These are phyloP conservation scores for Mimosa bimucronata DNA, from an alignment of 306 rosid genomes.

Conservation along the genomic window DNA sequence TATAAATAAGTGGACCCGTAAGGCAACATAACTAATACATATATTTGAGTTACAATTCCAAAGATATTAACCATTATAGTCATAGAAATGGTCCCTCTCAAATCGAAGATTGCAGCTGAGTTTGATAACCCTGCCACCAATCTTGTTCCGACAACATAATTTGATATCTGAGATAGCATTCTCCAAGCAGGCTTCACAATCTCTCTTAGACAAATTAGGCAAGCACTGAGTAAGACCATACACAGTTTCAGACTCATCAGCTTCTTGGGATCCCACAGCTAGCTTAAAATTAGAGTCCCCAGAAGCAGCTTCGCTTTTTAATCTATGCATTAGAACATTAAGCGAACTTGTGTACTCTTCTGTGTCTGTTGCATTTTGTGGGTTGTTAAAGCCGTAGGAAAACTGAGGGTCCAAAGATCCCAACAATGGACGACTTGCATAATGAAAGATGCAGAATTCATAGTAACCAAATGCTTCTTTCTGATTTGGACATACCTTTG, in stretches of 20 bases:
- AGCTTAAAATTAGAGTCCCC: background rate
- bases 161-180: background rate
- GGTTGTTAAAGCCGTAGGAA: background rate
- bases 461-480: background rate
- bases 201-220: background rate
- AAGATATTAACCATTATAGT: background rate
- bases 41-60: background rate
- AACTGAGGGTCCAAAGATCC: background rate
- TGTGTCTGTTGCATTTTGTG: background rate
- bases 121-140: slow-evolving; percentile 5
- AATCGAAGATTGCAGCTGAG: background rate
- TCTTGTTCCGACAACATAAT: background rate
- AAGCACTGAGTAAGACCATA: slow-evolving; percentile 35
- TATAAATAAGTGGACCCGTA: background rate
- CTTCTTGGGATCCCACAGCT: background rate
- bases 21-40: background rate
- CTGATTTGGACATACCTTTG: background rate
- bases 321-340: background rate
- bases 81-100: background rate
- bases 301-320: background rate
- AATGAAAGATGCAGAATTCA: background rate
- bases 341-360: background rate
- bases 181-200: background rate
- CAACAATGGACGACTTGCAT: background rate
- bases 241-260: background rate